phyloP scores from a whole-genome alignment of 2,329 filamentous ascomycete genomes.

The Hymenoscyphus scutula region DNA sequence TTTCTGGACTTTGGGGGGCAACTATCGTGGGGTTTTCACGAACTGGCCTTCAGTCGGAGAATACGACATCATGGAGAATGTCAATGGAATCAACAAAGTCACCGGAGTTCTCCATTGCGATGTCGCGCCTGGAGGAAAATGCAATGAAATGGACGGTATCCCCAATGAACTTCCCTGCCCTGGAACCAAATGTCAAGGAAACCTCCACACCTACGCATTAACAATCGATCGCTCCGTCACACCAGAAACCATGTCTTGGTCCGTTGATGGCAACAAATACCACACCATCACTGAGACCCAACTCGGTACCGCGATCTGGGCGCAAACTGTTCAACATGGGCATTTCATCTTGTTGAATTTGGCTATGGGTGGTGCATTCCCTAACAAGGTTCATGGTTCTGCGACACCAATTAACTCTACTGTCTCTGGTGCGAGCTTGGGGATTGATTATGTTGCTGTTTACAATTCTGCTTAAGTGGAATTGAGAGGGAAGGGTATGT shows the following conservation, averaged over 20 bases:
- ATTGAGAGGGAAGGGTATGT: background rate
- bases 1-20: conserved; percentile 45
- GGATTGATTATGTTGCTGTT: conserved; percentile 3
- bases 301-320: conserved; percentile 36
- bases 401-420: background rate
- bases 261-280: conserved; percentile 34
- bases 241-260: conserved; percentile 39
- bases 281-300: conserved; percentile 34
- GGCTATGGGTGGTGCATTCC: conserved; percentile 38
- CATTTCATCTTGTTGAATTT: conserved; percentile 42
- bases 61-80: conserved; percentile 45
- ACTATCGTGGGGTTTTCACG: conserved; percentile 39
- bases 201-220: conserved; percentile 5
- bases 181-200: background rate
- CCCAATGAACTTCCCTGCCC: conserved; percentile 35
- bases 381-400: conserved; percentile 3
- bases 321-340: conserved; percentile 30
- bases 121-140: conserved; percentile 39
- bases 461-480: conserved; percentile 5
- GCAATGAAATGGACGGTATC: conserved; percentile 44
- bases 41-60: conserved; percentile 46
- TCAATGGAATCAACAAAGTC: conserved; percentile 40
- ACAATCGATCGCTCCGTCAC: conserved; percentile 35
- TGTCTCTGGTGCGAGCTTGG: background rate
- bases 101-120: conserved; percentile 46